Base-by-base conservation (phyloP, 2,329 filamentous ascomycete species). In the Cadophora luteo-olivacea region DNA sequence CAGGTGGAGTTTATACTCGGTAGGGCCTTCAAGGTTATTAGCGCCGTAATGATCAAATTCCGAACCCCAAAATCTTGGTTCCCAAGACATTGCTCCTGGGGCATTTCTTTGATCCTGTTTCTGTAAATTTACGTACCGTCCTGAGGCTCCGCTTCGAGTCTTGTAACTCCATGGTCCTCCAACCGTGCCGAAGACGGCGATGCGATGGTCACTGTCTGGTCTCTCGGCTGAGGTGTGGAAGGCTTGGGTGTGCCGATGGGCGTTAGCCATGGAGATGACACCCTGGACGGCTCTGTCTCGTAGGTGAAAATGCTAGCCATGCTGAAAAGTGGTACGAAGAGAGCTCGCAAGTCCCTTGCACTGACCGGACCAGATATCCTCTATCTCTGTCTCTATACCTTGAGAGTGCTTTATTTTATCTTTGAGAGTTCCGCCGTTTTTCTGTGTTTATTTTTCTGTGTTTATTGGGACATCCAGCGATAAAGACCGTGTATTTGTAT, bases 301-400 rank as follows among this genome's bases (percentile, higher is more conserved):
- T 92, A 99, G 0, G 95, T 97, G 79, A 99, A 99, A 74, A 99
- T 93, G 14, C 95, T 97, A 68, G 96, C 95, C 92, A 96, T 97
- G 70, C 33, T 61, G 54, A 64, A 29, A 48, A 7, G n/a, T 61
- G 32, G 24, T 51, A n/a, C 48, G 52, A 22, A 25, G 3, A 25
- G n/a, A 9, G 22, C 49, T 33, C 25, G 19, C 11, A 19, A 45
- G 32, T 29, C 0, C 8, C 6, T 0, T 38, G 19, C 22, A 29
- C 29, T 5, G 29, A 29, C 29, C n/a, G 45, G 22, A 22, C 7
- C n/a, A 45, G 12, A 45, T 3, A 29, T 29, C 19, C 45, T 22
- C 45, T 29, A 29, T 29, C 45, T 22, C 19, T 49, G 19, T 49
- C 19, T 49, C 19, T 49, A 22, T 22, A 22, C n/a, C n/a, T 49